phyloP scores from a whole-genome alignment of 345 rosid species.

The Rhodomyrtus tomentosa region DNA sequence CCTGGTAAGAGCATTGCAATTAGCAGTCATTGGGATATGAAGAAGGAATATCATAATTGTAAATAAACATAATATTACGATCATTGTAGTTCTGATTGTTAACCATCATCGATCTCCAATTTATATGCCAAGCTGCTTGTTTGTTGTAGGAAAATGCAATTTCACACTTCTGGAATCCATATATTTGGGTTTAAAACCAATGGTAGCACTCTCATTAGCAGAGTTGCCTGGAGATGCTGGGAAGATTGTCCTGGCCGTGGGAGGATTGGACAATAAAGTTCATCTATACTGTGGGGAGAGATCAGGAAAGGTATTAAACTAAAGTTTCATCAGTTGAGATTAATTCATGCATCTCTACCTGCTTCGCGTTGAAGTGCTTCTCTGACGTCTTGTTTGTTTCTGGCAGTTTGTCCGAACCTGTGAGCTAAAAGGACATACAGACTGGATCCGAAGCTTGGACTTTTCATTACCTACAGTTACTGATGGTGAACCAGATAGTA shows the following conservation, averaged over 20 bases:
- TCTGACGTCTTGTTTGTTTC: neutral
- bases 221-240: constrained; percentile 59
- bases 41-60: neutral
- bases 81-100: neutral
- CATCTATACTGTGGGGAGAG: constrained; percentile 64
- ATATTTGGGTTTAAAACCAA: constrained; percentile 61
- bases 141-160: constrained; percentile 50
- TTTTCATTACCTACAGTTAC: constrained; percentile 60
- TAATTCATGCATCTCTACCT: neutral
- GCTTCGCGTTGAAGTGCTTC: neutral
- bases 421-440: constrained; percentile 89
- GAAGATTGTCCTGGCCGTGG: constrained; percentile 65
- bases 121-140: neutral
- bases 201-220: constrained; percentile 70
- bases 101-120: neutral
- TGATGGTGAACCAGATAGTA: constrained; percentile 24
- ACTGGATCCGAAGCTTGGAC: constrained; percentile 94
- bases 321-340: neutral
- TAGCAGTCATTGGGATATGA: neutral
- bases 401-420: constrained; percentile 64
- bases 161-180: constrained; percentile 47
- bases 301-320: constrained; percentile 53
- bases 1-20: neutral
- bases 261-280: constrained; percentile 82
- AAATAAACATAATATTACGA: neutral